Evolutionary conservation across 352 stramenopile genomes (phyloP).

Genomic region (Globisporangium ultimum): DNA sequence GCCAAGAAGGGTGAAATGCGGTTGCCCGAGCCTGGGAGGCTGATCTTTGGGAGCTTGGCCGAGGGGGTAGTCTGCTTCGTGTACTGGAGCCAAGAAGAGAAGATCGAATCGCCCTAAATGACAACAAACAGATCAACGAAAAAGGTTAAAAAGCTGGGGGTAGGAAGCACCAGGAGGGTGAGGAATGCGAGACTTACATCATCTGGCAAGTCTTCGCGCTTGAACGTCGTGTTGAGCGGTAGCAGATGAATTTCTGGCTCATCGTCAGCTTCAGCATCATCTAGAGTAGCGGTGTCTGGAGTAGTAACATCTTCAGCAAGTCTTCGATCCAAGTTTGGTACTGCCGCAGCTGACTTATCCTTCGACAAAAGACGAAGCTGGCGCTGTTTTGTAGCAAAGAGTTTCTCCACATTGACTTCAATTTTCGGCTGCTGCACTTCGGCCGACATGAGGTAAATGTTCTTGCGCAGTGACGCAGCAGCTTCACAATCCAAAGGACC

Average conservation of each 20-base stretch:
- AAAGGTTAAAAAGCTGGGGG: background rate
- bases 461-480: constrained; percentile 68
- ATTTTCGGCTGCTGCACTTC: constrained; percentile 65
- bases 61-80: constrained; percentile 32
- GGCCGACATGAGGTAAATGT: constrained; percentile 69
- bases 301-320: background rate
- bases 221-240: constrained; percentile 67
- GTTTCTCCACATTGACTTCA: constrained; percentile 36
- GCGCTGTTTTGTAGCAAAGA: constrained; percentile 27
- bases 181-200: constrained; percentile 17
- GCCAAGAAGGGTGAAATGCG: constrained; percentile 71
- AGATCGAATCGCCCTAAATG: constrained; percentile 51
- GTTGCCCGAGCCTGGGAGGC: constrained; percentile 42
- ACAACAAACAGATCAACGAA: background rate
- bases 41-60: constrained; percentile 50
- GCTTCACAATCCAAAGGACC: constrained; percentile 66
- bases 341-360: too few species aligned
- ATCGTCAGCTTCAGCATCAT: constrained; percentile 11
- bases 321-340: background rate
- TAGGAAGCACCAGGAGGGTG: background rate
- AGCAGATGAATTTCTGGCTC: constrained; percentile 35
- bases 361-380: background rate
- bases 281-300: background rate
- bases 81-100: constrained; percentile 61
- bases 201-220: constrained; percentile 57